Evolutionary conservation across 2,329 filamentous ascomycete genomes (phyloP), one percentile per base, ranked within the genome.

Genomic region (Lasiodiplodia theobromae): DNA sequence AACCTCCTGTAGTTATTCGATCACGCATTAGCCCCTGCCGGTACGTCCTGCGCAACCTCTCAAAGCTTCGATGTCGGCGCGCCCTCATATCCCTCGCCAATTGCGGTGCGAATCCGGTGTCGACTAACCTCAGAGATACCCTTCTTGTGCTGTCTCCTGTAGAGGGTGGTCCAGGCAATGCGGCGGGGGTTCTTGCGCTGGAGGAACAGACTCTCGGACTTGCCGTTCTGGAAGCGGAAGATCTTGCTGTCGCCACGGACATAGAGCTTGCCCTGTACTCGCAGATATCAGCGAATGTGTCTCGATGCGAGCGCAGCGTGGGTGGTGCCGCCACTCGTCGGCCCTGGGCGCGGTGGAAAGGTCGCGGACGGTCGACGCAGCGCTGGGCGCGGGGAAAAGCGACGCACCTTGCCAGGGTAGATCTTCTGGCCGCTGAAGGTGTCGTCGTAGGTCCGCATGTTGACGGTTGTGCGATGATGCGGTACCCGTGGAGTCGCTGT

Each of bases 141-240:
- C 94, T 99, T 99, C 89, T 94, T 96, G 92, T 97, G 95, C 88
- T 97, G 93, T 86, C 95, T 92, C 85, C 96, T 91, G 93, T 93
- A 99, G 74, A 99, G 92, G 80, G 94, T 91, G 77, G 96, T 99
- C 96, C 96, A 99, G 78, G 95, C 91, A 85, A 99, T 98, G 84
- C 95, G 94, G 86, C 96, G 95, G 84, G 96, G 96, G 91, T 99
- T 99, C 93, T 99, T 99, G 89, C 96, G 95, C 90, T 99, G 96
- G 79, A 98, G 93, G 91, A 99, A 99, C 77, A 99, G 93, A 77
- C 94, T 97, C 88, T 99, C 96, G 86, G 93, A 95, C 89, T 99
- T 99, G 88, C 96, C 94, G 87, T 97, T 97, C 87, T 97, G 94
- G 92, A 99, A 99, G 83, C 96, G 94, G 92, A 99, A 99, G 89